Percentiles rank a stretch among this genome's conserved stretches.
Conservation (phyloP, 2,329 filamentous ascomycete species). For the Fonsecaea erecta region DNA sequence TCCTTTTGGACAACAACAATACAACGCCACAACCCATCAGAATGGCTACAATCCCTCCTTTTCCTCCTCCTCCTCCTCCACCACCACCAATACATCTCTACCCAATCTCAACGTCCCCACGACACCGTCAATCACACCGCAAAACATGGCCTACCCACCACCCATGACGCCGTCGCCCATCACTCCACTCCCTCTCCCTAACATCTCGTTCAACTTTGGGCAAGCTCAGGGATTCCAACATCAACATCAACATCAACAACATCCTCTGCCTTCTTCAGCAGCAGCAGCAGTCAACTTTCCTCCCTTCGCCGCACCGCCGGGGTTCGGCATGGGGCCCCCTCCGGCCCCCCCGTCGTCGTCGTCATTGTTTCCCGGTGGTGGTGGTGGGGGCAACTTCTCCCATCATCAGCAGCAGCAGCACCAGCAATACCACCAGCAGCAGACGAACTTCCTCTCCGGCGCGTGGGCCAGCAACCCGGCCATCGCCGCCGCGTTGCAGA, state of each 20-base stretch:
- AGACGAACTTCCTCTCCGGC: slow-evolving; percentile 16
- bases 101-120: slow-evolving; percentile 29
- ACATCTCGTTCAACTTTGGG: slow-evolving; percentile 31
- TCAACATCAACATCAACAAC: too few species aligned
- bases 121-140: slow-evolving; percentile 31
- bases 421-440: slow-evolving; percentile 10
- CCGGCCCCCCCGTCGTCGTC: slow-evolving; percentile 4
- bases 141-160: slow-evolving; percentile 26
- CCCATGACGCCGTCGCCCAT: slow-evolving; percentile 36
- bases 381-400: slow-evolving; percentile 40
- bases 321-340: too few species aligned
- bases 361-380: slow-evolving; percentile 12
- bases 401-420: slow-evolving; percentile 42
- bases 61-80: too few species aligned
- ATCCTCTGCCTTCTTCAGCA: too few species aligned
- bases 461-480: slow-evolving; percentile 32
- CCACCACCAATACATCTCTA: slow-evolving; percentile 14
- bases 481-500: slow-evolving; percentile 33
- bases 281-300: too few species aligned
- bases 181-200: slow-evolving; percentile 35
- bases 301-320: slow-evolving; percentile 17
- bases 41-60: slow-evolving; percentile 21
- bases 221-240: slow-evolving; percentile 13
- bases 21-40: slow-evolving; percentile 19
- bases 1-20: slow-evolving; percentile 37